Percentiles rank a stretch among this genome's conserved stretches.
These are phyloP conservation scores for Hypomontagnella submonticulosa DNA, from an alignment of 495 filamentous ascomycete genomes.

Conservation along the genomic window DNA sequence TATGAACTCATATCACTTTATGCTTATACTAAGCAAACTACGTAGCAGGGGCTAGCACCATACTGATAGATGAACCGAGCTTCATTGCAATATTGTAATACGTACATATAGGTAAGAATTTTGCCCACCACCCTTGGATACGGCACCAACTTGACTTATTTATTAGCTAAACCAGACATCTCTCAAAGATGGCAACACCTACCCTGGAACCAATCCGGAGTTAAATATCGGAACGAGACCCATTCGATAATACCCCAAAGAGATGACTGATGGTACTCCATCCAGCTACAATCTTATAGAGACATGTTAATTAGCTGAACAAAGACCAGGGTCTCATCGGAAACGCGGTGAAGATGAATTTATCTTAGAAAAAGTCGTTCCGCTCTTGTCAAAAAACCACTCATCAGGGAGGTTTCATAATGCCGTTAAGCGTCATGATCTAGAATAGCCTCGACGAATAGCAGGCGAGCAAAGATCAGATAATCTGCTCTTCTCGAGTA, in stretches of 20 bases:
- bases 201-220: slow-evolving; percentile 17
- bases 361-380: slow-evolving; percentile 13
- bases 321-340: slow-evolving; percentile 5
- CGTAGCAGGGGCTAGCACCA: too few species aligned
- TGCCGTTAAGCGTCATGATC: slow-evolving; percentile 18
- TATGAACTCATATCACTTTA: too few species aligned
- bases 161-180: slow-evolving; percentile 17
- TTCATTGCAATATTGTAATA: too few species aligned
- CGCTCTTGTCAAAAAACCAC: slow-evolving; percentile 13
- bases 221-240: slow-evolving; percentile 17
- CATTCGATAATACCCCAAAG: slow-evolving; percentile 13
- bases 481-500: slow-evolving; percentile 15
- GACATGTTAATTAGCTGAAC: neutral
- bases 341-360: slow-evolving; percentile 31
- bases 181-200: slow-evolving; percentile 17
- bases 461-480: slow-evolving; percentile 5
- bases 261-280: slow-evolving; percentile 5
- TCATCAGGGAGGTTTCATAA: slow-evolving; percentile 10
- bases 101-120: too few species aligned
- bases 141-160: neutral
- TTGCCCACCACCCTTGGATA: too few species aligned
- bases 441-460: slow-evolving; percentile 24
- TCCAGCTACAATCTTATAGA: slow-evolving; percentile 4
- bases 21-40: too few species aligned
- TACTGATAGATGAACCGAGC: too few species aligned